Percentiles rank a stretch among this genome's conserved stretches.
Evolutionary conservation across 495 filamentous ascomycete genomes (phyloP).

Genomic region (Xylaria curta): DNA sequence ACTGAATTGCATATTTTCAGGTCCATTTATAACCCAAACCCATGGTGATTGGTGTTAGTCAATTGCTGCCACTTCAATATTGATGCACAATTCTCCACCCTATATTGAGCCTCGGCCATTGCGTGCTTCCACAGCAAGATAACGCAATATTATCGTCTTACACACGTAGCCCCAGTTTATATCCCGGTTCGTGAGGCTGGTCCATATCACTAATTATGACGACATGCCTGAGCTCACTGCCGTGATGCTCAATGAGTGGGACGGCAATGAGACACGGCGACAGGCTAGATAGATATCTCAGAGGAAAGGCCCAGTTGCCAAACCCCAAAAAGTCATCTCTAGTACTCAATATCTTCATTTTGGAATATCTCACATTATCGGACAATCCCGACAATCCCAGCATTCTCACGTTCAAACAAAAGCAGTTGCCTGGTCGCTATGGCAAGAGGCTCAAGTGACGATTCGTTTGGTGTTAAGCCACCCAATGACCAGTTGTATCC

Average conservation of each 20-base stretch:
- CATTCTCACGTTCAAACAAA: not conserved
- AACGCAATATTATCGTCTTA: conserved; percentile 16
- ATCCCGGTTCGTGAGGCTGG: conserved; percentile 8
- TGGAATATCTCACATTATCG: conserved; percentile 13
- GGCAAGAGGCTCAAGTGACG: conserved; percentile 5
- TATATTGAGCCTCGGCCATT: not conserved
- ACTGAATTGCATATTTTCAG: conserved; percentile 1
- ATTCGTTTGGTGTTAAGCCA: conserved; percentile 10
- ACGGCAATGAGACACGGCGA: not conserved
- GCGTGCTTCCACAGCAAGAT: conserved; percentile 16
- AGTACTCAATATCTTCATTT: not conserved
- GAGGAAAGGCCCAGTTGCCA: conserved; percentile 1
- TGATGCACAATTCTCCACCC: conserved; percentile 6
- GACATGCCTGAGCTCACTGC: conserved; percentile 13
- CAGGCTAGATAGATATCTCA: conserved; percentile 14
- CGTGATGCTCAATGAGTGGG: conserved; percentile 7
- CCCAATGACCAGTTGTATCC: conserved; percentile 17
- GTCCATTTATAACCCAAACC: not conserved
- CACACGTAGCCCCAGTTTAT: conserved; percentile 10
- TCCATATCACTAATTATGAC: not conserved
- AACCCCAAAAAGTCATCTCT: not conserved
- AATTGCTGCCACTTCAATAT: not conserved
- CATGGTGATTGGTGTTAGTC: not conserved
- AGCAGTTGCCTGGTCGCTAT: conserved; percentile 11
- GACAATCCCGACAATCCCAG: not conserved